Conservation (phyloP, 2,329 filamentous ascomycete genomes). For the Microsporum audouinii region DNA sequence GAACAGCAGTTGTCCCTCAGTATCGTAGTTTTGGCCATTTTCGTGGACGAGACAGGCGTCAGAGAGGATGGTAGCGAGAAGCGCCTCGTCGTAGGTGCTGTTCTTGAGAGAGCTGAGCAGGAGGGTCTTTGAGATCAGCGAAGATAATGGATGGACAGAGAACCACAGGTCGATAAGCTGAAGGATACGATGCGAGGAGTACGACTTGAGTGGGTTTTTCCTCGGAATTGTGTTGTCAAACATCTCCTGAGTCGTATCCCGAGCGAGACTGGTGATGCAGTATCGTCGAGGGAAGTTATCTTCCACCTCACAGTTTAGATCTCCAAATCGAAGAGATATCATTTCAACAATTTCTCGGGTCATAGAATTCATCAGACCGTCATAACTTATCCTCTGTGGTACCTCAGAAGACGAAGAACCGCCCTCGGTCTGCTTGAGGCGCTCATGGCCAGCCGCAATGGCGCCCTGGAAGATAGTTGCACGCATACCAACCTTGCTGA, state of each 20-base stretch:
- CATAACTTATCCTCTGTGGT: slow-evolving; percentile 8
- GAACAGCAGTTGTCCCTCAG: slow-evolving; percentile 6
- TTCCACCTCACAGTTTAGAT: slow-evolving; percentile 6
- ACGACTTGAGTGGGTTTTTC: slow-evolving; percentile 10
- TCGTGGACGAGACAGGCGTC: slow-evolving; percentile 10
- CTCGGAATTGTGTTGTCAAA: slow-evolving; percentile 5
- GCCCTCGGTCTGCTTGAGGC: slow-evolving; percentile 1
- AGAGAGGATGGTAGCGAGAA: slow-evolving; percentile 8
- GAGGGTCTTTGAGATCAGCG: slow-evolving; percentile 8
- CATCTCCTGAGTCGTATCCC: slow-evolving; percentile 7
- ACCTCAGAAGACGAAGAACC: background rate
- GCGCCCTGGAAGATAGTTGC: slow-evolving; percentile 8
- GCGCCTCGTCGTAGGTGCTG: slow-evolving; percentile 9
- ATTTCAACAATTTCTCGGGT: slow-evolving; percentile 10
- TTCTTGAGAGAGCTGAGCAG: slow-evolving; percentile 9
- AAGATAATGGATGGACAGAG: slow-evolving; percentile 8
- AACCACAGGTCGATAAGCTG: slow-evolving; percentile 11
- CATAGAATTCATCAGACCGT: slow-evolving; percentile 9
- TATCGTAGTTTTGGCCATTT: slow-evolving; percentile 8
- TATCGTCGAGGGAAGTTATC: slow-evolving; percentile 8
- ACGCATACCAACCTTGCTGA: slow-evolving; percentile 3
- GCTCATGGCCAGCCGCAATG: slow-evolving; percentile 7
- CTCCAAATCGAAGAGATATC: slow-evolving; percentile 10
- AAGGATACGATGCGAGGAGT: slow-evolving; percentile 9
- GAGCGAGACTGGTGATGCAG: slow-evolving; percentile 9